Evolutionary conservation across 2,329 filamentous ascomycete genomes (phyloP), one percentile per base, ranked within the genome.

Genomic region (Orbilia quercus): DNA sequence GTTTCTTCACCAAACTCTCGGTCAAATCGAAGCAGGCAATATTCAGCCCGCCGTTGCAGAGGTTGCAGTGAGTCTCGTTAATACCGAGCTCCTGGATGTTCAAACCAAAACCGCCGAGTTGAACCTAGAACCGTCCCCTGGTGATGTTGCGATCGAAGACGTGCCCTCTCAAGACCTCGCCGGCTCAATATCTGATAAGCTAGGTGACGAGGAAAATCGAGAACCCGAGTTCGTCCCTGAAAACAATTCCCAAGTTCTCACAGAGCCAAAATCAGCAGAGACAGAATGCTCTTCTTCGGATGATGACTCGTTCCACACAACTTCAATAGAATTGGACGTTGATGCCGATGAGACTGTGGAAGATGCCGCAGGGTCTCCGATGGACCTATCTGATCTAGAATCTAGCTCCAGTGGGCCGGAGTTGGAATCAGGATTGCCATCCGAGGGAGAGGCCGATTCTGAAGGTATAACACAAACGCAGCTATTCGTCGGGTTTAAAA

Each of bases 1-100:
- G 40, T 72, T 72, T 34, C 59, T 72, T 25, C 67, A 72, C 44
- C 53, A 65, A 25, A 72, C 67, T 7, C 50, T 72, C 6, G 53
- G 60, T 25, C 67, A 72, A 40, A 54, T 72, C 16, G 34, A 45
- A 12, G 16, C 60, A 9, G 53, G 60, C 11, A 31, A 28, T 20
- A 16, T 16, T n/a, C 45, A 57, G 25, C 45, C 53, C 16, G 34
- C 6, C 11, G 53, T 25, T 28, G 47, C 38, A 22, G 67, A 53
- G 16, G 44, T 47, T 9, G 53, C 53, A 16, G 18, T 54, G 2
- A 38, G 34, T 34, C 36, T 51, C 16, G 51, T n/a, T 7, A 38
- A n/a, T 34, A 4, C 59, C 16, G 54, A 72, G 12, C n/a, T 60
- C 7, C 53, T 65, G 45, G 38, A 60, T 20, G 38, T 44, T 3